A percentile compares a stretch with the other conserved stretches of the same genome.
These are phyloP conservation scores for Cephaloascus fragrans DNA, from an alignment of 805 yeast species.

Conservation along the genomic window DNA sequence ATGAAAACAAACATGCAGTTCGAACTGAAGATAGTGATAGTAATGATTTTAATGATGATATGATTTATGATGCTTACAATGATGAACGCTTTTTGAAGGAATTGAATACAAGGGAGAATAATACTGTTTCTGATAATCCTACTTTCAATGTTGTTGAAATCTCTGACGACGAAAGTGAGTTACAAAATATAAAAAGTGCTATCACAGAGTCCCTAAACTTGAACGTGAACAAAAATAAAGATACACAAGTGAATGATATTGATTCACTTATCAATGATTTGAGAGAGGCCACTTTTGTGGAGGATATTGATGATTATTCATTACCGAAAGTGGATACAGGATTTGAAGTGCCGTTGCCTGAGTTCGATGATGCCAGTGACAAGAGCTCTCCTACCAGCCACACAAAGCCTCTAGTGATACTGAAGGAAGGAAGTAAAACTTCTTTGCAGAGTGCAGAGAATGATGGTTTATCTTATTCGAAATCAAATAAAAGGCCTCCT, in stretches of 20 bases:
- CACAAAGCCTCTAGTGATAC: background rate
- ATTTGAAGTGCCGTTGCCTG: slow-evolving; percentile 17
- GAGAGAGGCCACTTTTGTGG: slow-evolving; percentile 11
- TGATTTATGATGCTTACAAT: background rate
- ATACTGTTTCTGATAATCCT: background rate
- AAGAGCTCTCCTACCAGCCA: background rate
- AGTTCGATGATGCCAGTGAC: slow-evolving; percentile 9
- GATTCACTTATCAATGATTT: slow-evolving; percentile 29
- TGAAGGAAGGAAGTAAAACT: background rate
- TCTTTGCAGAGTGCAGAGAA: background rate
- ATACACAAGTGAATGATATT: background rate
- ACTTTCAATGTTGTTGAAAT: background rate
- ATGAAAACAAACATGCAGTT: too few relatives aligned
- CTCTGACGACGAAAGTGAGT: background rate
- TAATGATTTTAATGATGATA: too few relatives aligned
- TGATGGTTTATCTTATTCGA: background rate
- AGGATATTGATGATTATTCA: background rate
- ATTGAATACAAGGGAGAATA: background rate
- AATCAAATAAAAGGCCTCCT: slow-evolving; percentile 22
- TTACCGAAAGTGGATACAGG: slow-evolving; percentile 15
- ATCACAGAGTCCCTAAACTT: background rate
- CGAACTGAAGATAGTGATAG: background rate
- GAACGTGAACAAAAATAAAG: background rate
- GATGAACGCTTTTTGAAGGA: background rate
- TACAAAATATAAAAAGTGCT: too few relatives aligned